Conservation (phyloP, 192 early-diverging fungal species). For the Mortierella claussenii region DNA sequence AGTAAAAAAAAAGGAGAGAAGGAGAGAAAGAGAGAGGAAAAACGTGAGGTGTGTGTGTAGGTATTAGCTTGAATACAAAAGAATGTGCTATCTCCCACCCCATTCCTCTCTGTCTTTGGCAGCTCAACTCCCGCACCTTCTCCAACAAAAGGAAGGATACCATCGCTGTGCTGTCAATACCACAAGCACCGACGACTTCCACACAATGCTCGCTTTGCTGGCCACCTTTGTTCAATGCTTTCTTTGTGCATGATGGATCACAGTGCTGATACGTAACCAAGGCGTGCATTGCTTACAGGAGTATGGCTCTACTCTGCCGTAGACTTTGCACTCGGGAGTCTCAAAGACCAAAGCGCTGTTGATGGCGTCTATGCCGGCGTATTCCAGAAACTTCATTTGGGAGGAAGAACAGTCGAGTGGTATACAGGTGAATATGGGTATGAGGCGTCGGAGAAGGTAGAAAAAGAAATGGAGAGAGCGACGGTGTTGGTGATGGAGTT, state of each 20-base stretch:
- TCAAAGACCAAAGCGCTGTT: constrained; percentile 89
- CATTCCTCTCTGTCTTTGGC: too few relatives aligned
- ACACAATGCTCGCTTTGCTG: too few relatives aligned
- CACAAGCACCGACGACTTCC: too few relatives aligned
- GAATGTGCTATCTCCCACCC: too few relatives aligned
- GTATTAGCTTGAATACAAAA: too few relatives aligned
- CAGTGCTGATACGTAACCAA: too few relatives aligned
- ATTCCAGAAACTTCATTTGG: constrained; percentile 95
- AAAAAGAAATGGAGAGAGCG: not conserved
- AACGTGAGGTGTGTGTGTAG: not conserved
- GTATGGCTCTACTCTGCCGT: constrained; percentile 92
- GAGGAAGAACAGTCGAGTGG: not conserved
- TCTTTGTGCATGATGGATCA: too few relatives aligned
- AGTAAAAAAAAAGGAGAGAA: not conserved
- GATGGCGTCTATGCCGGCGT: constrained; percentile 81
- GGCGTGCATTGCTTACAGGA: constrained; percentile 85
- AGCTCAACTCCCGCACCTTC: too few relatives aligned
- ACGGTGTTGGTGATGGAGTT: not conserved
- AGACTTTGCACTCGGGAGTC: constrained; percentile 83
- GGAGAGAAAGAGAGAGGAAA: constrained; percentile 1
- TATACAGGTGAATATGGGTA: not conserved
- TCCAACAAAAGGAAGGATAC: too few relatives aligned
- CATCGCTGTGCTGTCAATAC: too few relatives aligned
- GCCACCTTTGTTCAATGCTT: too few relatives aligned
- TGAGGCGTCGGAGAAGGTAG: not conserved